Evolutionary conservation across 164 flowering plant genomes (phyloP).

Genomic region (Piper betle): DNA sequence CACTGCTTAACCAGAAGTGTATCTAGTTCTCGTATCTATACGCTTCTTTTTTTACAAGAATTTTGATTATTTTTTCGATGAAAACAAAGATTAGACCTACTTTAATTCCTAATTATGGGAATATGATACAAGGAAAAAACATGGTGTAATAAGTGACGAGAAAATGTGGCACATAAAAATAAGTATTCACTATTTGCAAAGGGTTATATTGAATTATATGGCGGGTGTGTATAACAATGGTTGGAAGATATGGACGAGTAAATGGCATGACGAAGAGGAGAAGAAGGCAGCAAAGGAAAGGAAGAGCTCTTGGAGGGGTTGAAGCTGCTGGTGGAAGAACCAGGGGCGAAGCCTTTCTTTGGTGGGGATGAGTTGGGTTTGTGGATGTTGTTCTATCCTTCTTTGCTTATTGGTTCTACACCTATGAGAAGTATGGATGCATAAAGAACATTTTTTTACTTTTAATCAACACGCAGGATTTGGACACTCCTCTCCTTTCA

Average conservation of each 20-base stretch:
- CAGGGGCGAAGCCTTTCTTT: conserved; percentile 9
- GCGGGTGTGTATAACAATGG: neutral
- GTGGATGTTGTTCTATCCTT: conserved; percentile 5
- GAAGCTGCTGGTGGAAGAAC: conserved; percentile 12
- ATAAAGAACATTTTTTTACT: too few species aligned
- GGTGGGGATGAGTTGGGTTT: conserved; percentile 8
- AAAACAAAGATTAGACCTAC: neutral
- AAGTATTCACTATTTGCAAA: too few species aligned
- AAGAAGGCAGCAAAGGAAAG: conserved; percentile 7
- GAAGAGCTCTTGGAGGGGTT: conserved; percentile 7
- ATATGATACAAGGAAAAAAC: too few species aligned
- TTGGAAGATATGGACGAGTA: neutral
- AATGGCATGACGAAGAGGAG: conserved; percentile 7
- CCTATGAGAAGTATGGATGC: conserved; percentile 6
- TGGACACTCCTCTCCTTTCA: too few species aligned
- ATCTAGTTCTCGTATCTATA: too few species aligned
- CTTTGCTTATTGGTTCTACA: conserved; percentile 5
- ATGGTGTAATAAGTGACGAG: too few species aligned
- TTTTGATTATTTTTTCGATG: neutral
- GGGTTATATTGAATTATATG: too few species aligned
- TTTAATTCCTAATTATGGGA: too few species aligned
- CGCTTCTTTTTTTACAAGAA: too few species aligned
- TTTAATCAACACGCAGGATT: too few species aligned
- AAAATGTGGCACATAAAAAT: too few species aligned
- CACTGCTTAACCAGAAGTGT: neutral